Base-by-base conservation (phyloP, 1,139 yeast genomes). In the Yamadazyma trypodendri region DNA sequence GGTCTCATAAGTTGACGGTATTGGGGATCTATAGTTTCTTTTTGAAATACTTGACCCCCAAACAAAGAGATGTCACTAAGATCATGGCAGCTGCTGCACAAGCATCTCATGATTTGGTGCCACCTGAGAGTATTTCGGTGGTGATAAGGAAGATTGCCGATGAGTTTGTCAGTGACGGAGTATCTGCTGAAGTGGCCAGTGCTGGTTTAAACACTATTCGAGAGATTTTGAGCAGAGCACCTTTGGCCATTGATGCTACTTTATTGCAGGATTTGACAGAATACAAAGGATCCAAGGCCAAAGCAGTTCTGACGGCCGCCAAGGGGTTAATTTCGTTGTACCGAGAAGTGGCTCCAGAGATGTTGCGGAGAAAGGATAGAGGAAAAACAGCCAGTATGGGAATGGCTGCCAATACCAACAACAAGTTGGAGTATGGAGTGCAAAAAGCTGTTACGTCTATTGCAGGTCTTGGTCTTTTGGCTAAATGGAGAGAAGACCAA, bases 101-200 rank as follows among this genome's bases (percentile, higher is more conserved):
- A 65, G 89, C 97, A 0, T 79, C 95, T 22, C 99, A 92, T 58
- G 97, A 94, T 55, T 72, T 90, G 55, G 96, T 92, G 6, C 98
- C 99, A 23, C 98, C 98, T 2, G 98, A 94, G 58, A 79, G 81
- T 11, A 78, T 92, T 41, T 68, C 76, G 34, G 81, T 84, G 35
- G 79, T 92, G 48, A 83, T 92, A 8, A 77, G 96, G 43, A 92
- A 90, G 58, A 82, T 92, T 51, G 97, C 98, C 2, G 95, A 92
- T 63, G 98, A 94, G 63, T 92, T 92, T 55, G 97, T 92, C 32
- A 86, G 96, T 51, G 97, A 92, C 57, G 98, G 98, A 70, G 98
- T 92, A 28, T 89, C 97, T 9, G 83, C 96, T 17, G 97, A 92
- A 63, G 98, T 90, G 39, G 97, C 97, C 10, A 89, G 97, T 35